Evolutionary conservation across 441 rosid genomes (phyloP).

Genomic region (Gossypium davidsonii): DNA sequence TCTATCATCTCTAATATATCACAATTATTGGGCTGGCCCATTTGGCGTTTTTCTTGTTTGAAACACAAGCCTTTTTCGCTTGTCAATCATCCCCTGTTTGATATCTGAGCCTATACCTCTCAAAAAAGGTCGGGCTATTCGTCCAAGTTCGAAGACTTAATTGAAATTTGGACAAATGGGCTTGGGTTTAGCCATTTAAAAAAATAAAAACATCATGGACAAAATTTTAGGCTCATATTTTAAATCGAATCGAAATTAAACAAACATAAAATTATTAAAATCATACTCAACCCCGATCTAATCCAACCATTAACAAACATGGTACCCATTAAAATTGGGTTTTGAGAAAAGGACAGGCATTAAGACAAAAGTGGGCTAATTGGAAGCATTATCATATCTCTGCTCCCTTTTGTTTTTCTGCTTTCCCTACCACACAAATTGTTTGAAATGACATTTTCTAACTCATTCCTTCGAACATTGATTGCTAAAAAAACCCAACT

Average conservation of each 20-base stretch:
- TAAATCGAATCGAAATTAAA: too few species aligned
- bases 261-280: too few species aligned
- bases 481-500: not conserved
- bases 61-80: not conserved
- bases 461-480: not conserved
- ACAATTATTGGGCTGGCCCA: not conserved
- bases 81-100: not conserved
- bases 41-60: not conserved
- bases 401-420: not conserved
- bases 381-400: conserved; percentile 16
- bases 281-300: too few species aligned
- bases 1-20: not conserved
- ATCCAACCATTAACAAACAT: too few species aligned
- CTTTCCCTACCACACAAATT: conserved; percentile 15
- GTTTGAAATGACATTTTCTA: conserved; percentile 20
- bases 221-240: too few species aligned
- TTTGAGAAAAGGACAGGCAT: conserved; percentile 29
- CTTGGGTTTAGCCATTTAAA: too few species aligned
- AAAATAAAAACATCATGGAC: too few species aligned
- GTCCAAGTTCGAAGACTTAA: too few species aligned
- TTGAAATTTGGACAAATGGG: too few species aligned
- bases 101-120: not conserved
- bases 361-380: conserved; percentile 19
- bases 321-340: not conserved
- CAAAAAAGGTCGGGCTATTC: not conserved